phyloP scores from a whole-genome alignment of 495 filamentous ascomycete genomes.

The Talaromyces stipitatus region DNA sequence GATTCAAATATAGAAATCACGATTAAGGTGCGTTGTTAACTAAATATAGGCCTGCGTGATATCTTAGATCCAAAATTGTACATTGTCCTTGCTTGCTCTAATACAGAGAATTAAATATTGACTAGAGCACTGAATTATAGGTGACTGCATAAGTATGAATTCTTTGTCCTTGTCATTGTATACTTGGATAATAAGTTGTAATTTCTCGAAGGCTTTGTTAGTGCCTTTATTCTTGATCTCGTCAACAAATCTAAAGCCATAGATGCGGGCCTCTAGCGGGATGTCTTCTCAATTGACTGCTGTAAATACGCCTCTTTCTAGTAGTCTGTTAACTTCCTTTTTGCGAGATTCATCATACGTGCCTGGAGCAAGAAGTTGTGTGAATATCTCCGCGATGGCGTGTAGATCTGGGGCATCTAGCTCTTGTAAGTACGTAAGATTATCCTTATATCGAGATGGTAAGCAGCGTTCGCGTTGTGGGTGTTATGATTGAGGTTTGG shows the following conservation, averaged over 20 bases:
- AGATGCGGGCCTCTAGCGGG: not conserved
- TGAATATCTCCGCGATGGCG: too few relatives aligned
- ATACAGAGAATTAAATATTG: not conserved
- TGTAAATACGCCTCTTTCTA: not conserved
- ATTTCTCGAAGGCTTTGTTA: not conserved
- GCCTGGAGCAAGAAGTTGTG: not conserved
- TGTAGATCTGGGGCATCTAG: too few relatives aligned
- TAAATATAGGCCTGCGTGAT: not conserved
- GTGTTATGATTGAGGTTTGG: not conserved
- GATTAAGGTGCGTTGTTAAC: not conserved
- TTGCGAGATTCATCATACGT: not conserved
- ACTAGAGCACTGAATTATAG: not conserved
- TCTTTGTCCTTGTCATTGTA: not conserved
- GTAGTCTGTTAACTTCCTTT: not conserved
- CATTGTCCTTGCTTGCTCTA: not conserved
- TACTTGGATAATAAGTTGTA: not conserved
- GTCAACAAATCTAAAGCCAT: not conserved
- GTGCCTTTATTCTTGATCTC: not conserved
- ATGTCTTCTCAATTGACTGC: not conserved
- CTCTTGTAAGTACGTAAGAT: not conserved
- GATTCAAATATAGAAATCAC: not conserved
- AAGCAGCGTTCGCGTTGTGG: not conserved
- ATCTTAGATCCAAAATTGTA: not conserved
- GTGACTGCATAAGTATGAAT: not conserved
- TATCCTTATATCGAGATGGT: not conserved